Evolutionary conservation across 768 basidiomycete species (phyloP).

Genomic region (Exidia glandulosa): DNA sequence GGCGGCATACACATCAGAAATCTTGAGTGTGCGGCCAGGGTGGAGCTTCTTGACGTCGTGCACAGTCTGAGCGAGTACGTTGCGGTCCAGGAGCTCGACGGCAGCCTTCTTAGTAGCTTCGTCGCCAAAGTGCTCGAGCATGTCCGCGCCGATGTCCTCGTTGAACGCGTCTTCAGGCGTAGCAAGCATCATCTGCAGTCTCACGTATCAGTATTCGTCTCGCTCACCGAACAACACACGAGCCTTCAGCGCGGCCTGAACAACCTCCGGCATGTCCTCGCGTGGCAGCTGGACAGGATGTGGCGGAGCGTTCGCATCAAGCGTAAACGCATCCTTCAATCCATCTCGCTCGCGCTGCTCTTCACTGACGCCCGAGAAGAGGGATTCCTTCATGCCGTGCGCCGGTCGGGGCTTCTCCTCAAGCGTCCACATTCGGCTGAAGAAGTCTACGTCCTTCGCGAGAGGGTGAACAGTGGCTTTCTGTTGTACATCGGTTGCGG

Average conservation of each 20-base stretch:
- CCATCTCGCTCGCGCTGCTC: conserved; percentile 66
- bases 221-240: conserved; percentile 26
- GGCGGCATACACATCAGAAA: conserved; percentile 51
- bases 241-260: conserved; percentile 68
- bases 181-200: conserved; percentile 63
- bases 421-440: conserved; percentile 33
- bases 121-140: conserved; percentile 50
- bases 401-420: conserved; percentile 24
- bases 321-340: conserved; percentile 44
- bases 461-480: neutral
- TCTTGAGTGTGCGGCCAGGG: conserved; percentile 66
- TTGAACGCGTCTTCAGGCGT: conserved; percentile 62
- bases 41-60: conserved; percentile 50
- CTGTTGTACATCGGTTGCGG: too few relatives aligned
- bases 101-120: conserved; percentile 44
- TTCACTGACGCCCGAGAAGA: conserved; percentile 63
- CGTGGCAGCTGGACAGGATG: conserved; percentile 11
- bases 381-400: conserved; percentile 52
- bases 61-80: conserved; percentile 54
- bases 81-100: conserved; percentile 48
- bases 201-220: neutral
- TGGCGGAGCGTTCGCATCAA: conserved; percentile 26
- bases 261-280: conserved; percentile 25
- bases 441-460: neutral
- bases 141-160: conserved; percentile 38